A percentile compares a stretch with the other conserved stretches of the same genome.
Conservation (phyloP, 140 eudicot genomes). For the Stevia rebaudiana region DNA sequence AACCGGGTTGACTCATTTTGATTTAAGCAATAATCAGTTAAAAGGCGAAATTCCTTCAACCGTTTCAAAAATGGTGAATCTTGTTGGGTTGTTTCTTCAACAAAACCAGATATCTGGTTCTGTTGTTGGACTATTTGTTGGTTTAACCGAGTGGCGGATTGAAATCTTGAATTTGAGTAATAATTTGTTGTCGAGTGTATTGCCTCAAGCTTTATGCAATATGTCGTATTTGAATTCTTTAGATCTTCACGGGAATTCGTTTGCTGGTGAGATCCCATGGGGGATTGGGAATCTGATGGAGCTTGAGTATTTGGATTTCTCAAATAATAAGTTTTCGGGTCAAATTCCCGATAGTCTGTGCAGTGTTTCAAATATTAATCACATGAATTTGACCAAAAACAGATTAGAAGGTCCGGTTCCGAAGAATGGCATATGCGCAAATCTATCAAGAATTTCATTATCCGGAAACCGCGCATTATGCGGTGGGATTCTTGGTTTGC, state of each 20-base stretch:
- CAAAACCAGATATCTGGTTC: slow-evolving; percentile 42
- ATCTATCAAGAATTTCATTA: slow-evolving; percentile 33
- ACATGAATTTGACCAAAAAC: slow-evolving; percentile 45
- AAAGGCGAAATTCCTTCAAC: slow-evolving; percentile 51
- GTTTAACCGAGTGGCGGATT: slow-evolving; percentile 45
- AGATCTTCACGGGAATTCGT: slow-evolving; percentile 57
- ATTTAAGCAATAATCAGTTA: slow-evolving; percentile 51
- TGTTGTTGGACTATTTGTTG: slow-evolving; percentile 35
- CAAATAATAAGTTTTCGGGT: slow-evolving; percentile 43
- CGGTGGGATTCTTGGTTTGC: slow-evolving; percentile 48
- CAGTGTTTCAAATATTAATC: slow-evolving; percentile 25
- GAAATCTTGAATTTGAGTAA: slow-evolving; percentile 52
- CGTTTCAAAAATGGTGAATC: slow-evolving; percentile 52
- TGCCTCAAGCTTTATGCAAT: slow-evolving; percentile 56
- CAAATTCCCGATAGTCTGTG: slow-evolving; percentile 52
- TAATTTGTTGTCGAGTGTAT: slow-evolving; percentile 39
- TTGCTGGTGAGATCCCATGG: slow-evolving; percentile 49
- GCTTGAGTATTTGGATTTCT: slow-evolving; percentile 54
- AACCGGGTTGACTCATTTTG: slow-evolving; percentile 64
- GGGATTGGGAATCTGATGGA: slow-evolving; percentile 56
- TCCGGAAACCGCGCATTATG: slow-evolving; percentile 60
- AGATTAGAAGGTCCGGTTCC: slow-evolving; percentile 60
- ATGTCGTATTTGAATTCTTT: slow-evolving; percentile 51
- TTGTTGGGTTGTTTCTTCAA: slow-evolving; percentile 60
- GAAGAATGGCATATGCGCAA: slow-evolving; percentile 41